Base-by-base conservation (phyloP, 1,284 basidiomycete genomes). In the Apiotrichum siamense region DNA sequence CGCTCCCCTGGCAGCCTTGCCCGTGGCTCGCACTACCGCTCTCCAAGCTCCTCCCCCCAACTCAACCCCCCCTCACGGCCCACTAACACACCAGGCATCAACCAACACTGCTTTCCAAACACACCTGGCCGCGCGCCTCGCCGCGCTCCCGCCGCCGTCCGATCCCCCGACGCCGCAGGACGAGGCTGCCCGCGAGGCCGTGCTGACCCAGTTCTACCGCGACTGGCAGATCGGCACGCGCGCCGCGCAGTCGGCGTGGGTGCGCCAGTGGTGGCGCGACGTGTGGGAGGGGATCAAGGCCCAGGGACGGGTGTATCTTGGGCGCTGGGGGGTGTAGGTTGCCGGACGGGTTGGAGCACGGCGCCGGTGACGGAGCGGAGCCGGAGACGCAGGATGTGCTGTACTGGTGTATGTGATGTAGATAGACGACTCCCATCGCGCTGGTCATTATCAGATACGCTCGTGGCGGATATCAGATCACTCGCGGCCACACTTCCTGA, bases 201-300 rank as follows among this genome's bases (percentile, higher is more conserved):
- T 48, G n/a, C 50, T 71, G 36, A 55, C 59, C 5, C 59, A 62
- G 48, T 73, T 73, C 44, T 73, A 73, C 49, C 66, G 66, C 11
- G 70, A 73, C 58, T 73, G 70, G 70, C 70, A 70, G 50, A 57
- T 63, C 9, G 52, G 63, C 11, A 69, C 68, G 44, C 58, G 65
- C 38, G 60, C 53, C 3, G 42, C 55, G 32, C 65, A 67, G 54
- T 47, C 54, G 20, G 52, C 47, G 35, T 73, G 70, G 70, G 68
- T 73, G 3, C 54, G 49, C 39, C 59, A 63, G 33, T 73, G 70
- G 70, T 73, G 70, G 70, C 47, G 62, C 40, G 68, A 73, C 38
- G 50, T 70, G 23, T 71, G 67, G 67, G 56, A 46, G 13, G 64
- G 66, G 11, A 53, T 73, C 54, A 66, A 61, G 59, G 61, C 64